These are phyloP conservation scores for Pyrenophora seminiperda DNA, from an alignment of 2,329 filamentous ascomycete species.

Conservation along the genomic window DNA sequence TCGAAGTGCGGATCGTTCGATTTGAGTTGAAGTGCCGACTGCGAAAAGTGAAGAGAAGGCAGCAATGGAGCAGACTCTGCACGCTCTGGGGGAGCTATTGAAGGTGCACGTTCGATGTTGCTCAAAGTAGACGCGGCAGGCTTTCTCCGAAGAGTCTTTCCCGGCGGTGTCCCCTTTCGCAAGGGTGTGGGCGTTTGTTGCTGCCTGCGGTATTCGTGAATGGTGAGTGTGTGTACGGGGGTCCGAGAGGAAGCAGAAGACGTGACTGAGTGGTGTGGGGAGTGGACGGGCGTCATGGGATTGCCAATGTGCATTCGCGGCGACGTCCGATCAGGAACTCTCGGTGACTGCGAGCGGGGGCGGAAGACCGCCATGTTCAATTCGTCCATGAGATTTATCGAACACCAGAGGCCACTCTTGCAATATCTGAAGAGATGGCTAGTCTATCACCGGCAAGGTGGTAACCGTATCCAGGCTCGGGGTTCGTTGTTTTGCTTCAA, in stretches of 20 bases:
- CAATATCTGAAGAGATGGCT: not conserved
- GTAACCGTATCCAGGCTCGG: constrained; percentile 3
- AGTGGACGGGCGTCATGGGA: constrained; percentile 45
- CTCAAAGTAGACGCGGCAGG: constrained; percentile 43
- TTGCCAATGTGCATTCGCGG: constrained; percentile 21
- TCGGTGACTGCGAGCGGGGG: constrained; percentile 33
- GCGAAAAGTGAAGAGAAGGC: constrained; percentile 36
- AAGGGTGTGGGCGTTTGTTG: constrained; percentile 40
- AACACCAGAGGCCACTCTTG: not conserved
- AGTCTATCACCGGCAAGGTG: constrained; percentile 4
- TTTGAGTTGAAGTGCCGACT: constrained; percentile 37
- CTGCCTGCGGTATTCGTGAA: constrained; percentile 50
- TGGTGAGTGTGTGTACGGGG: constrained; percentile 42
- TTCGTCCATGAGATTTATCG: constrained; percentile 8
- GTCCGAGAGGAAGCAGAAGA: constrained; percentile 41
- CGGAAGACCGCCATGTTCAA: constrained; percentile 27
- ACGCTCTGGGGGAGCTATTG: constrained; percentile 15
- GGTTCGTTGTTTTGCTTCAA: constrained; percentile 15
- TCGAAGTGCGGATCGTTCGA: constrained; percentile 25
- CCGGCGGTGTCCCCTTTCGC: constrained; percentile 34
- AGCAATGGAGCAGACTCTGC: constrained; percentile 20
- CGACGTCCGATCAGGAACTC: constrained; percentile 21
- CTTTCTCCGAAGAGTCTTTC: constrained; percentile 46
- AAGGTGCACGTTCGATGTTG: constrained; percentile 37
- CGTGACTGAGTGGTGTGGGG: constrained; percentile 44